Conservation (phyloP, 2,329 filamentous ascomycete species). For the Alternaria consortialis region DNA sequence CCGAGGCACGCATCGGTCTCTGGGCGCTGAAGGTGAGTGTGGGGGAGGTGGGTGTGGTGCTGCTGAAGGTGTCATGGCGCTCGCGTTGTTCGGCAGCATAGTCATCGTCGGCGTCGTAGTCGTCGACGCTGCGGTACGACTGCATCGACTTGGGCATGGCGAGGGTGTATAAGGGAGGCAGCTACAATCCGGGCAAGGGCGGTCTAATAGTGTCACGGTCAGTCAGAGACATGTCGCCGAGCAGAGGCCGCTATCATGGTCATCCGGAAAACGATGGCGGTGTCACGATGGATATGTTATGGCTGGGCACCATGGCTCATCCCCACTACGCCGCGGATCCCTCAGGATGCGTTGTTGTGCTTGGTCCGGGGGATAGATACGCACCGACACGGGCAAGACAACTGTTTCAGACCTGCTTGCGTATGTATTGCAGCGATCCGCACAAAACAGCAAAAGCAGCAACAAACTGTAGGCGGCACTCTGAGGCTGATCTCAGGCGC, state of each 20-base stretch:
- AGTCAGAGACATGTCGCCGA: slow-evolving; percentile 19
- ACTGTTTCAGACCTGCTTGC: slow-evolving; percentile 5
- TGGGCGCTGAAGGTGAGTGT: slow-evolving; percentile 41
- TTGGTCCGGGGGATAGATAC: slow-evolving; percentile 1
- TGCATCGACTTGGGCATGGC: slow-evolving; percentile 49
- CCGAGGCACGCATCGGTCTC: slow-evolving; percentile 45
- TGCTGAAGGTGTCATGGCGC: slow-evolving; percentile 43
- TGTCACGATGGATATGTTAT: slow-evolving; percentile 30
- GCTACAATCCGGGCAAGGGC: slow-evolving; percentile 12
- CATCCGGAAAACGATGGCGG: slow-evolving; percentile 36
- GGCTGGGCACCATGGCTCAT: slow-evolving; percentile 20
- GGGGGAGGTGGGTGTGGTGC: slow-evolving; percentile 47
- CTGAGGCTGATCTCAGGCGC: background rate
- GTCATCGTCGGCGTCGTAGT: slow-evolving; percentile 47
- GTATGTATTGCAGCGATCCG: background rate
- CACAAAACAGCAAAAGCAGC: background rate
- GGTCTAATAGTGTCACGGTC: slow-evolving; percentile 22
- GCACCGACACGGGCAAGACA: slow-evolving; percentile 1
- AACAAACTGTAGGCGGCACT: background rate
- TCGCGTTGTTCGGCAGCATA: slow-evolving; percentile 43
- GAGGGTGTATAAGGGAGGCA: slow-evolving; percentile 14
- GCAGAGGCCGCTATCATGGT: slow-evolving; percentile 29
- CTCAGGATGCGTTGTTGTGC: slow-evolving; percentile 4
- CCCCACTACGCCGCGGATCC: slow-evolving; percentile 16
- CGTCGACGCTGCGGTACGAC: slow-evolving; percentile 49